These are phyloP conservation scores for Amanita exitialis DNA, from an alignment of 768 basidiomycete genomes.

Conservation along the genomic window DNA sequence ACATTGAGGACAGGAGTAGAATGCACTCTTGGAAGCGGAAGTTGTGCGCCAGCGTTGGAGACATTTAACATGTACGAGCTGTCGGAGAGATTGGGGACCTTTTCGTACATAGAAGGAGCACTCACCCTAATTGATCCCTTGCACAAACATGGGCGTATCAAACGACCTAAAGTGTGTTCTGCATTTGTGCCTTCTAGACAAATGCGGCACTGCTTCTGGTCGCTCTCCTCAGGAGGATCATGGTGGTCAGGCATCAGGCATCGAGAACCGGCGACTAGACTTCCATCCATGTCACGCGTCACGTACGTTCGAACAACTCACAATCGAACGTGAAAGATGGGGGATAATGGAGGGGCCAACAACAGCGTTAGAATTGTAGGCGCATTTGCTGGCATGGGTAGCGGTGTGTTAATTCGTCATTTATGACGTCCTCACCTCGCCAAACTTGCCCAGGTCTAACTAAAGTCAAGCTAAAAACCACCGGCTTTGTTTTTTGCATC, in stretches of 20 bases:
- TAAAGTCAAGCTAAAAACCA: slow-evolving; percentile 26
- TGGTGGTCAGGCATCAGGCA: slow-evolving; percentile 5
- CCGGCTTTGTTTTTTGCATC: not conserved
- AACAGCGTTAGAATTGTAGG: slow-evolving; percentile 37
- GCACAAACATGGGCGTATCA: slow-evolving; percentile 77
- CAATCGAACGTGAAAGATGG: slow-evolving; percentile 14
- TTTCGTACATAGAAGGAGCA: slow-evolving; percentile 6
- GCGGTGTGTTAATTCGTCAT: slow-evolving; percentile 30
- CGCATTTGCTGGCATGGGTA: slow-evolving; percentile 49
- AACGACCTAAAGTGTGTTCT: slow-evolving; percentile 53
- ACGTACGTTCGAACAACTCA: not conserved
- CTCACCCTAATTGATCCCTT: slow-evolving; percentile 65
- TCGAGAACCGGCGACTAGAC: not conserved
- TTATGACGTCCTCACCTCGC: not conserved
- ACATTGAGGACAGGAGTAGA: slow-evolving; percentile 77
- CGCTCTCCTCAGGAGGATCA: slow-evolving; percentile 6
- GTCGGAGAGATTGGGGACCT: slow-evolving; percentile 10
- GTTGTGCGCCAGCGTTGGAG: slow-evolving; percentile 65
- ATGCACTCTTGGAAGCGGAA: slow-evolving; percentile 52
- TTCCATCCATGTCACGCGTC: slow-evolving; percentile 1
- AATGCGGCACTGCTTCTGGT: slow-evolving; percentile 74
- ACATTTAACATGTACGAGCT: slow-evolving; percentile 78
- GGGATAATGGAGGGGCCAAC: slow-evolving; percentile 21
- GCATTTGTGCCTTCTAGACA: slow-evolving; percentile 63
- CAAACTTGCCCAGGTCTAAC: slow-evolving; percentile 30